Evolutionary conservation across 2,329 filamentous ascomycete species (phyloP), one percentile per base, ranked within the genome.

Genomic region (Aureobasidium vineae): DNA sequence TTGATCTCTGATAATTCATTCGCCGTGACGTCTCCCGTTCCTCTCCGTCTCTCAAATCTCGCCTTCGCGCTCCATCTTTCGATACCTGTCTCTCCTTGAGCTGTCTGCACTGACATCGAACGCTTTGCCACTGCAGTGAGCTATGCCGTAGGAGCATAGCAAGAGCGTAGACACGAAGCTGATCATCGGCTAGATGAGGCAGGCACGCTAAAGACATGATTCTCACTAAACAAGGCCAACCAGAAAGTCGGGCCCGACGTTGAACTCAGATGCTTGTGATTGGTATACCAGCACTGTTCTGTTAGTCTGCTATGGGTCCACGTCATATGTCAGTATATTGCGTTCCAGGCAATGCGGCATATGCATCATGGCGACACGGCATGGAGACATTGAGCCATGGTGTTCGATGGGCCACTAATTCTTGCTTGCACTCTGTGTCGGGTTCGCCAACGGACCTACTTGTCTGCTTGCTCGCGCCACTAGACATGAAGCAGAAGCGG

Each of bases 311-410:
- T 52, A 31, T 28, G 21, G 21, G 11, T 28, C 15, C 21, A 28
- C 21, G 21, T 52, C 21, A 52, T 52, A 52, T 52, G 21, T 52
- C 11, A 28, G 21, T 52, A 52, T 52, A 52, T 52, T 52, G 49
- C 49, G 49, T 52, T 52, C 49, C 21, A 52, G 49, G 21, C 49
- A 26, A 28, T 52, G 49, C 49, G 49, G 15, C 21, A 28, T 26
- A 52, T 52, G 6, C 49, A 28, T 19, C 11, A 28, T 52, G 3
- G 2, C 49, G 21, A 52, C 49, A 52, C 21, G 49, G 49, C 3
- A 23, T 52, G 3, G 49, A 52, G 49, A 28, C 15, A 52, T 52
- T 52, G 21, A 52, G 21, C 49, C 49, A 52, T 28, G 11, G 49
- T 28, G 21, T 28, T 26, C 21, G 21, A 38, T 38, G 8, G 13